A percentile compares a stretch with the other conserved stretches of the same genome.
Evolutionary conservation across 2,329 filamentous ascomycete species (phyloP).

Genomic region (Huntiella abstrusa): DNA sequence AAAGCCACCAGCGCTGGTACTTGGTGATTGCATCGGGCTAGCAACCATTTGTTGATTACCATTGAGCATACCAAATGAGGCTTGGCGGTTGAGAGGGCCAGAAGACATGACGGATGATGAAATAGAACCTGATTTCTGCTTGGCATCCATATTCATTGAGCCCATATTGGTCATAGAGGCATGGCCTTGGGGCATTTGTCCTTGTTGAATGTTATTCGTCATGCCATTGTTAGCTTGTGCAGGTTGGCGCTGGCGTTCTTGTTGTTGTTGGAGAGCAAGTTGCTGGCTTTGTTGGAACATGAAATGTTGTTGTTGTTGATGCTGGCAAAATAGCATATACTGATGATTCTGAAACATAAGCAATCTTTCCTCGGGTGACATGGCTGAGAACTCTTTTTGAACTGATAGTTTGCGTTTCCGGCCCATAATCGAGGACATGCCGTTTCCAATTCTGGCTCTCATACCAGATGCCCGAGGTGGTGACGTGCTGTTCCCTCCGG

Average conservation of each 20-base stretch:
- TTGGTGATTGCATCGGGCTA: slow-evolving; percentile 3
- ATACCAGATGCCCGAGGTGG: neutral
- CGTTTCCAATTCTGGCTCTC: neutral
- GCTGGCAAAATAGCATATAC: slow-evolving; percentile 6
- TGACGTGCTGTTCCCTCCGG: neutral
- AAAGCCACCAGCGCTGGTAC: neutral
- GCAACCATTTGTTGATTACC: slow-evolving; percentile 3
- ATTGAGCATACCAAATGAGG: neutral
- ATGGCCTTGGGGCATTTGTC: slow-evolving; percentile 2
- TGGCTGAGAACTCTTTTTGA: neutral
- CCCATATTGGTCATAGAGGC: slow-evolving; percentile 1
- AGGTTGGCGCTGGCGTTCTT: slow-evolving; percentile 10
- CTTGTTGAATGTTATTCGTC: neutral
- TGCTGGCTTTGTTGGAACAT: slow-evolving; percentile 6
- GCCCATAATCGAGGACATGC: slow-evolving; percentile 5
- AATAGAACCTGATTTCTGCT: neutral
- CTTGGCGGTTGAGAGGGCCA: neutral
- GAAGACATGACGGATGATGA: neutral
- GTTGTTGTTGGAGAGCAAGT: slow-evolving; percentile 1
- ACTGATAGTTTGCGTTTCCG: slow-evolving; percentile 5
- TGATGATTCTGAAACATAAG: neutral
- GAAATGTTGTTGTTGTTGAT: slow-evolving; percentile 6
- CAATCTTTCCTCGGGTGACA: no score
- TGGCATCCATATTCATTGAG: neutral
- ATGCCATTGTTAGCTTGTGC: neutral